A percentile compares a stretch with the other conserved stretches of the same genome.
Evolutionary conservation across 768 basidiomycete species (phyloP).

Genomic region (Russula olivacea): DNA sequence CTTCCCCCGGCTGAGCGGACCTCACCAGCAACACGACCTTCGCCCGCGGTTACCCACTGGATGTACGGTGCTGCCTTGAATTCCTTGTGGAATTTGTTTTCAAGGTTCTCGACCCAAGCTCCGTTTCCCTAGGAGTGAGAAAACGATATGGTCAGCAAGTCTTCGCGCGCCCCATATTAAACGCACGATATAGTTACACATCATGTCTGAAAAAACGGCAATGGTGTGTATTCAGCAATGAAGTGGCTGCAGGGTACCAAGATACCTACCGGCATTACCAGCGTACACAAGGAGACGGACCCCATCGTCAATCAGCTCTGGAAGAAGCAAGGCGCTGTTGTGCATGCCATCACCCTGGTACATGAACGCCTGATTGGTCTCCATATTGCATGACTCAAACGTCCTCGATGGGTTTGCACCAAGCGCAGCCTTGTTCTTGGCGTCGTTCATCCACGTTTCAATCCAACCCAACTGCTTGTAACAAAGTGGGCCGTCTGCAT

Average conservation of each 20-base stretch:
- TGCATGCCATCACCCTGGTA: constrained; percentile 84
- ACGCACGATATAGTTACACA: constrained; percentile 79
- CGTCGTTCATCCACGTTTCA: constrained; percentile 80
- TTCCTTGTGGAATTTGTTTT: constrained; percentile 55
- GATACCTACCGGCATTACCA: constrained; percentile 57
- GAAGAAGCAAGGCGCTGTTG: constrained; percentile 72
- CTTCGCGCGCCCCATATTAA: neutral
- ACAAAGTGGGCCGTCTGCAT: constrained; percentile 56
- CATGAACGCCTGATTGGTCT: constrained; percentile 75
- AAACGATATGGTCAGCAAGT: neutral
- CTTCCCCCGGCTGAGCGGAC: constrained; percentile 65
- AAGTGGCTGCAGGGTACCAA: neutral
- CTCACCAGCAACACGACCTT: constrained; percentile 56
- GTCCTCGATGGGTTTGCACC: constrained; percentile 56
- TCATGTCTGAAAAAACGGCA: constrained; percentile 42
- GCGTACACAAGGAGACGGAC: constrained; percentile 86
- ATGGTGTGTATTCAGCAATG: neutral
- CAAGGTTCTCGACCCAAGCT: constrained; percentile 63
- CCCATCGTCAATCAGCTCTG: constrained; percentile 76
- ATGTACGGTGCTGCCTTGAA: constrained; percentile 45
- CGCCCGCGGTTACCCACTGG: constrained; percentile 51
- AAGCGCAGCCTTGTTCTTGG: constrained; percentile 68
- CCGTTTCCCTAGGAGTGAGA: constrained; percentile 56
- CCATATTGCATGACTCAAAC: constrained; percentile 70
- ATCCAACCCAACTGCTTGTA: constrained; percentile 82